Base-by-base conservation (phyloP, 164 flowering plant species). In the Macadamia integrifolia region DNA sequence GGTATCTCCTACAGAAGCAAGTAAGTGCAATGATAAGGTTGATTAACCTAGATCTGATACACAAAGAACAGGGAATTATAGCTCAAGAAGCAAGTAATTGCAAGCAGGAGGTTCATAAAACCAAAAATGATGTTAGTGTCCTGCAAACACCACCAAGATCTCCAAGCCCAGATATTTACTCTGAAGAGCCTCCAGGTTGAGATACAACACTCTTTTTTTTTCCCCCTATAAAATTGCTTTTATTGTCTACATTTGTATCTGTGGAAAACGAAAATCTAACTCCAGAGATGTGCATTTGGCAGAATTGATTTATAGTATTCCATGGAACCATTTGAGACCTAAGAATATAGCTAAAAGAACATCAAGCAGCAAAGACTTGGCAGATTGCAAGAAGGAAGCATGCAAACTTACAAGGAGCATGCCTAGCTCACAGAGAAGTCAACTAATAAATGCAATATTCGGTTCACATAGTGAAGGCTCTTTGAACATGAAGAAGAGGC, bases 171-270 rank as follows among this genome's bases (percentile, higher is more conserved):
- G 87, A 80, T 62, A 66, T 69, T 40, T 68, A 68, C 67, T 49
- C 68, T 30, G 62, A 76, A 17, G 77, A 72, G 12, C 72, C 75
- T 56, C 67, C 84, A 64, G 91, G 92, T 90, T 82, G 79, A 62
- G 61, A 23, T 68, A 9, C 61, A 56, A 10, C 30, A 59, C 6
- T 55, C 17, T 32, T 61, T 62, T 53, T 31, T 50, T 55, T 52
- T 9, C 18, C 28, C 35, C 3, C 28, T 31, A 30, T 11, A 1
- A 17, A 28, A 49, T 17, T 18, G 44, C 43, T 49, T 50, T 23
- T 23, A 23, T 32, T 29, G 7, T 59, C 14, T 69, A 3, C 7
- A 23, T 42, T 17, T 1, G 28, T 12, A 18, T 40, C 31, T n/a
- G 50, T 50, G 49, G 40, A 60, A 23, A 46, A 46, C 23, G 0